Conservation (phyloP, 495 filamentous ascomycete species). For the Lindgomyces ingoldianus region DNA sequence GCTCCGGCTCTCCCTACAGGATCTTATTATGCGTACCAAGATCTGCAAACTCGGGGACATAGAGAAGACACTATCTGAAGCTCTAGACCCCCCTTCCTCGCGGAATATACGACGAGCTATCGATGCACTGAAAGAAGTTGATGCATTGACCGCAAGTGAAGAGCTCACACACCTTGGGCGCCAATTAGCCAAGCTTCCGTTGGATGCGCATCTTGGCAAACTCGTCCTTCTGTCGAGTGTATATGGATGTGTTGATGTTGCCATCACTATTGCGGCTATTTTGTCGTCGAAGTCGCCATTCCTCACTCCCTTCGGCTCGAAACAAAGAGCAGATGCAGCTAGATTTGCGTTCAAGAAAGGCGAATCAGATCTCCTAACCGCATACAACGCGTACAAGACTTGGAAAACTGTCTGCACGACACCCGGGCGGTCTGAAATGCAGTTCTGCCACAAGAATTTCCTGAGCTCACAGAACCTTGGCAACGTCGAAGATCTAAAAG, state of each 20-base stretch:
- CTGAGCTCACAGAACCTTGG: conserved; percentile 77
- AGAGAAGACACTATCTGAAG: conserved; percentile 83
- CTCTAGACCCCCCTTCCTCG: conserved; percentile 82
- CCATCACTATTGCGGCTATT: conserved; percentile 86
- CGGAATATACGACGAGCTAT: conserved; percentile 92
- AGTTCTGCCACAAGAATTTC: conserved; percentile 91
- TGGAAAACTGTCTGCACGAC: conserved; percentile 80
- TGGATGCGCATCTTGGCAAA: conserved; percentile 94
- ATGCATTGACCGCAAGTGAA: conserved; percentile 77
- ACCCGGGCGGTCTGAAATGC: conserved; percentile 65
- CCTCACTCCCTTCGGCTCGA: conserved; percentile 76
- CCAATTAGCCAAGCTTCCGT: conserved; percentile 81
- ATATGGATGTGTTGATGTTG: conserved; percentile 87
- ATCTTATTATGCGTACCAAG: conserved; percentile 93
- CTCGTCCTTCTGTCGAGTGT: conserved; percentile 79
- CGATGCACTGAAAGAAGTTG: conserved; percentile 88
- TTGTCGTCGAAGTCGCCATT: conserved; percentile 95
- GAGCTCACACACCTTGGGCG: conserved; percentile 82
- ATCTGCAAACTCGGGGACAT: conserved; percentile 92
- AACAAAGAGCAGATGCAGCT: conserved; percentile 74
- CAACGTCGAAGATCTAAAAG: conserved; percentile 93
- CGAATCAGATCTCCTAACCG: conserved; percentile 86
- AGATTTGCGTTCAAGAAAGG: conserved; percentile 76
- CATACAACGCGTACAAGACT: conserved; percentile 86
- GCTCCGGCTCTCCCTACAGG: conserved; percentile 88